Percentiles rank a stretch among this genome's conserved stretches.
phyloP scores from a whole-genome alignment of 2,329 filamentous ascomycete genomes.

The Aschersonia sp. region DNA sequence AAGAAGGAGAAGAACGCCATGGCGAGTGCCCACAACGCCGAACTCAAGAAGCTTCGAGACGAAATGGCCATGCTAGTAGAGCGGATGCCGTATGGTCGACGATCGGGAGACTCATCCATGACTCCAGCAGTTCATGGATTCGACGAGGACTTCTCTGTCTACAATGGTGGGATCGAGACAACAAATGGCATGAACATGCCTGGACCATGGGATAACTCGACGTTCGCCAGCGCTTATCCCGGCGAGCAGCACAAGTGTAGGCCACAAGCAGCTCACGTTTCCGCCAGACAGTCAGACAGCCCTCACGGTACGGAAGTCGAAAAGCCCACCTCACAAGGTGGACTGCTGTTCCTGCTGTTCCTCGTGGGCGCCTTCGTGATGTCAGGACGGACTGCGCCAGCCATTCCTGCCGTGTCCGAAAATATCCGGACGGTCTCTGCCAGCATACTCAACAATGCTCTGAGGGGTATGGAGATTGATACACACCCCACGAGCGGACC shows the following conservation, averaged over 20 bases:
- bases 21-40: slow-evolving; percentile 74
- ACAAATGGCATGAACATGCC: slow-evolving; percentile 69
- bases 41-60: slow-evolving; percentile 84
- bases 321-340: slow-evolving; percentile 60
- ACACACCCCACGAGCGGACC: slow-evolving; percentile 26
- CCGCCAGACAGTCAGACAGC: slow-evolving; percentile 33
- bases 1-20: slow-evolving; percentile 85
- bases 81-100: slow-evolving; percentile 37
- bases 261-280: slow-evolving; percentile 35
- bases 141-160: slow-evolving; percentile 50
- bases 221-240: slow-evolving; percentile 57
- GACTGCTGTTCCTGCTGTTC: slow-evolving; percentile 86
- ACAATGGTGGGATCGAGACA: slow-evolving; percentile 71
- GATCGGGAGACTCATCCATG: slow-evolving; percentile 47
- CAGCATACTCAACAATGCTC: slow-evolving; percentile 63
- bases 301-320: slow-evolving; percentile 32
- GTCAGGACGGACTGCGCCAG: slow-evolving; percentile 62
- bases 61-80: slow-evolving; percentile 74
- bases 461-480: slow-evolving; percentile 62
- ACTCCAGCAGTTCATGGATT: slow-evolving; percentile 19
- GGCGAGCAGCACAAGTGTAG: slow-evolving; percentile 45
- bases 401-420: slow-evolving; percentile 65
- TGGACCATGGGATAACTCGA: slow-evolving; percentile 61
- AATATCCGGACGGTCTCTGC: slow-evolving; percentile 69
- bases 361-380: slow-evolving; percentile 93